Percentiles rank a stretch among this genome's conserved stretches.
These are phyloP conservation scores for Xylariomycetidae sp. DNA, from an alignment of 2,329 filamentous ascomycete genomes.

Conservation along the genomic window DNA sequence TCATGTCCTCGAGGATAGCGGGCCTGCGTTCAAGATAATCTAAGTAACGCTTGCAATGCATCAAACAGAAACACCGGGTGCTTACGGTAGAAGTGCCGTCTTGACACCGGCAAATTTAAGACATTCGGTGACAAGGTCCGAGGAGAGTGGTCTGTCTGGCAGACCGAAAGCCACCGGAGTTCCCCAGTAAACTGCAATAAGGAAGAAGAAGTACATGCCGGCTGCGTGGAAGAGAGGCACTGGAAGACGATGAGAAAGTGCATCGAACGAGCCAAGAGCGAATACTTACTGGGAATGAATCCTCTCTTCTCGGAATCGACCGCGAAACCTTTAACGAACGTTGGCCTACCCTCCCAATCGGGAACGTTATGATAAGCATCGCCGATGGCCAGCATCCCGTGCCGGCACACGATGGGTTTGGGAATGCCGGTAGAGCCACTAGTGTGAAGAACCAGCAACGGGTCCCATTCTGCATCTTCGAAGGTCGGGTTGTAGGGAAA, in stretches of 20 bases:
- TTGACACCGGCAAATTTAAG: slow-evolving; percentile 15
- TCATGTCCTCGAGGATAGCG: slow-evolving; percentile 38
- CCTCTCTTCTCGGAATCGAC: slow-evolving; percentile 8
- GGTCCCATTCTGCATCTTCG: slow-evolving; percentile 36
- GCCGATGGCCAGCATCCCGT: slow-evolving; percentile 31
- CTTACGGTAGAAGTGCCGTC: slow-evolving; percentile 15
- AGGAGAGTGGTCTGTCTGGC: slow-evolving; percentile 17
- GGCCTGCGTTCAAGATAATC: slow-evolving; percentile 23
- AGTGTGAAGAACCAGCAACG: slow-evolving; percentile 36
- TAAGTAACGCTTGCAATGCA: background rate
- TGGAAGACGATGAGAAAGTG: slow-evolving; percentile 5
- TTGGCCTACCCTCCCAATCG: slow-evolving; percentile 15
- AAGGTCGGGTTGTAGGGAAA: slow-evolving; percentile 35
- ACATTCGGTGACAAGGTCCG: slow-evolving; percentile 13
- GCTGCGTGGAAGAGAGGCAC: slow-evolving; percentile 26
- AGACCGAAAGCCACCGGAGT: slow-evolving; percentile 15
- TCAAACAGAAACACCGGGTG: background rate
- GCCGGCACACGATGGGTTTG: slow-evolving; percentile 35
- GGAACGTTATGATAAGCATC: slow-evolving; percentile 26
- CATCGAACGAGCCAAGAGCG: background rate
- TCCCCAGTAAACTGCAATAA: slow-evolving; percentile 11
- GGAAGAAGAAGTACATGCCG: slow-evolving; percentile 17
- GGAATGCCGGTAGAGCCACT: slow-evolving; percentile 41
- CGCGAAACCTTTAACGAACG: slow-evolving; percentile 11
- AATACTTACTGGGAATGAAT: slow-evolving; percentile 23